phyloP scores from a whole-genome alignment of 805 yeast species.

The Teunomyces cretensis region DNA sequence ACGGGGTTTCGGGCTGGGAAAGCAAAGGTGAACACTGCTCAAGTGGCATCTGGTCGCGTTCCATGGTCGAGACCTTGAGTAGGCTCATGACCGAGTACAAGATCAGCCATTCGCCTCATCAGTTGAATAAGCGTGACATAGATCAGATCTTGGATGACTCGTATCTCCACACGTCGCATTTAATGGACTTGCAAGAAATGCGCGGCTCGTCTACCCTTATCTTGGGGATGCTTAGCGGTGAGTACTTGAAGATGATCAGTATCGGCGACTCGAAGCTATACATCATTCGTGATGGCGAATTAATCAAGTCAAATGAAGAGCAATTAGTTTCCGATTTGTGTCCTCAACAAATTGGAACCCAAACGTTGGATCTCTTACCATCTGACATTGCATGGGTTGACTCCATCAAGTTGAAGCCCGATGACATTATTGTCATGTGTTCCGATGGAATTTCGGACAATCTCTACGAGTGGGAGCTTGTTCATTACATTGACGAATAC shows the following conservation, averaged over 20 bases:
- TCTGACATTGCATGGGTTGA: conserved; percentile 49
- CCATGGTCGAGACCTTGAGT: conserved; percentile 51
- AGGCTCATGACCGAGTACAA: conserved; percentile 46
- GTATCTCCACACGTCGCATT: conserved; percentile 46
- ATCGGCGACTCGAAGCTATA: conserved; percentile 54
- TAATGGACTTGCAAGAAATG: conserved; percentile 49
- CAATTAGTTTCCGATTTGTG: conserved; percentile 47
- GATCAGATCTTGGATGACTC: conserved; percentile 46
- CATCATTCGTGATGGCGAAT: conserved; percentile 46
- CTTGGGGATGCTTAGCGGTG: conserved; percentile 50
- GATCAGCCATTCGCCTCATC: conserved; percentile 35
- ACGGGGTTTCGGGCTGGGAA: conserved; percentile 60
- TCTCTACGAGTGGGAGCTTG: conserved; percentile 48
- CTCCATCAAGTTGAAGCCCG: conserved; percentile 36
- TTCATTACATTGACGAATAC: conserved; percentile 34
- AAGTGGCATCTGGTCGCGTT: conserved; percentile 54
- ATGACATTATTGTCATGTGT: conserved; percentile 47
- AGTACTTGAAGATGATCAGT: conserved; percentile 44
- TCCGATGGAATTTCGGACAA: conserved; percentile 58
- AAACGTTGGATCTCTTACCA: conserved; percentile 41
- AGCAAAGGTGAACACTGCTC: conserved; percentile 38
- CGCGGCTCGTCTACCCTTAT: conserved; percentile 52
- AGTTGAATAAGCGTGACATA: conserved; percentile 42
- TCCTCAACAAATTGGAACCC: conserved; percentile 58
- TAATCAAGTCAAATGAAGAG: conserved; percentile 44